Conservation (phyloP, 768 basidiomycete species). For the Pulveroboletus sp. region DNA sequence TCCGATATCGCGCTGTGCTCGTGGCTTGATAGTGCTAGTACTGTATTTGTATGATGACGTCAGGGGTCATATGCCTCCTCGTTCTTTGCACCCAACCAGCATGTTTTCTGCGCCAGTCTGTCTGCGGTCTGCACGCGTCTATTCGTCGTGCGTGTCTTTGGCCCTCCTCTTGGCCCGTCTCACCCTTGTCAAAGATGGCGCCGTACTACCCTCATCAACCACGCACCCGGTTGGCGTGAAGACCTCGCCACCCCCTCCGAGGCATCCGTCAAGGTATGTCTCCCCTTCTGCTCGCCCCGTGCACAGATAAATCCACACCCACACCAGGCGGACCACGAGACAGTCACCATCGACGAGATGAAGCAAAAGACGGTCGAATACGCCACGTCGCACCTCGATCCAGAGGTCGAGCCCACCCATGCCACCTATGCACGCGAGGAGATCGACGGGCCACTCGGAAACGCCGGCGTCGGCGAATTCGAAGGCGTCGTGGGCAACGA, state of each 20-base stretch:
- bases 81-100: too few relatives aligned
- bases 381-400: slow-evolving; percentile 9
- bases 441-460: slow-evolving; percentile 26
- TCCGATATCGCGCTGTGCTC: slow-evolving; percentile 34
- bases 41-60: slow-evolving; percentile 9
- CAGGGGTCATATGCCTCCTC: too few relatives aligned
- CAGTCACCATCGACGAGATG: slow-evolving; percentile 16
- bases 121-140: too few relatives aligned
- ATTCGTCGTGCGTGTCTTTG: too few relatives aligned
- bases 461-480: slow-evolving; percentile 29
- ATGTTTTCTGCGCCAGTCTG: too few relatives aligned
- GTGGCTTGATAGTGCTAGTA: slow-evolving; percentile 6
- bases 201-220: too few relatives aligned
- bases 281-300: too few relatives aligned
- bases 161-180: too few relatives aligned
- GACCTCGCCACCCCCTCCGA: slow-evolving; percentile 61
- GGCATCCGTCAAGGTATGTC: slow-evolving; percentile 57
- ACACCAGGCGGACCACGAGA: slow-evolving; percentile 25
- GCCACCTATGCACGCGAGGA: slow-evolving; percentile 29
- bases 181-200: too few relatives aligned
- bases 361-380: slow-evolving; percentile 22
- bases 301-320: too few relatives aligned
- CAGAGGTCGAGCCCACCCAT: slow-evolving; percentile 20
- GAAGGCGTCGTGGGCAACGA: slow-evolving; percentile 29
- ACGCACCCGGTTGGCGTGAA: slow-evolving; percentile 75